Evolutionary conservation across 179 eudicot species (phyloP), one percentile per base, ranked within the genome.

Genomic region (Sideroxylon spinosum): DNA sequence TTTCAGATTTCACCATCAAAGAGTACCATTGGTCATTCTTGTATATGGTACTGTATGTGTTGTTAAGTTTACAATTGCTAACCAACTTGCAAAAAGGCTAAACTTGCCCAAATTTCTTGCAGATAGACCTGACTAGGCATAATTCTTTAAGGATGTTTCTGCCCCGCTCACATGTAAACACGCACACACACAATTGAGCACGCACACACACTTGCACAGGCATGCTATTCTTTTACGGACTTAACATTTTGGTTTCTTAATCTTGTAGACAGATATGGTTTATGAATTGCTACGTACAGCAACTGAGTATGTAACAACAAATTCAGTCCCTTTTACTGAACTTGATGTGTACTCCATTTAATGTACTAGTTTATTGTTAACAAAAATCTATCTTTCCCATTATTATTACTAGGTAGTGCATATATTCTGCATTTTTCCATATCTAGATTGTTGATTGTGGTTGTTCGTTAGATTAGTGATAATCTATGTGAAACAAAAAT

Each of bases 31-130:
- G 83, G 99, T 95, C 37, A 91, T 95, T 84, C 99, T 95, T 87
- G 99, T 95, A 11, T 93, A 98, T 83, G 99, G 99, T 78, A 93
- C 99, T 75, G 99, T 95, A n/a, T 93, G 97, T 84, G 91, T 94
- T 74, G 99, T 98, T 75, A 95, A 95, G 85, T 95, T 98, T 68
- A 93, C 99, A 50, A 92, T 95, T 81, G 98, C 99, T 78, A 95
- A 98, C 79, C 99, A 95, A 84, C 99, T 95, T 82, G 99, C 99
- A 22, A 98, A 95, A 81, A 91, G 99, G 85, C 87, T 95, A 68
- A 95, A 95, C 84, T 80, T 95, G 87, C 98, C 99, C 55, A 95
- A 95, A 95, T 82, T 98, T 93, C 72, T 87, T 95, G 84, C 94
- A 93, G 98, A 98, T 91, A 72, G 82, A 67, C 56, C 73, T 59